Conservation (phyloP, 352 stramenopile genomes). For the Phytophthora macrochlamydospora region DNA sequence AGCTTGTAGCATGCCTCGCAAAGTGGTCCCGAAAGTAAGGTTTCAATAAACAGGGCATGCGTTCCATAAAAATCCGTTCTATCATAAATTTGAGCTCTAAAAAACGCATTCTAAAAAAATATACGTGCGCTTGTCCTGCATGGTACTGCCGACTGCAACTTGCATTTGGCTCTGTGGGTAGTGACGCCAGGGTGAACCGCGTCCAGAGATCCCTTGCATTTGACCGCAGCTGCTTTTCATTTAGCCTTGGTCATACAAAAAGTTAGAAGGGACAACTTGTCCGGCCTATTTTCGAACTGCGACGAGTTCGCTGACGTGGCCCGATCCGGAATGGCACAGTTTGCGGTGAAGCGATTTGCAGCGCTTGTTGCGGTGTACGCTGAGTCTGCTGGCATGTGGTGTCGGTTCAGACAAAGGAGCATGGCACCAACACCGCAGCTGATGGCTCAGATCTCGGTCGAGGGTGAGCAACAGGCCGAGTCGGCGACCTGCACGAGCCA, state of each 20-base stretch:
- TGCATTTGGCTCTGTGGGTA: not conserved
- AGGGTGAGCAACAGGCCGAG: not conserved
- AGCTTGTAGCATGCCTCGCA: no score
- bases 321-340: constrained; percentile 14
- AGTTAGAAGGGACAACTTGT: not conserved
- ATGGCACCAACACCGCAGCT: not conserved
- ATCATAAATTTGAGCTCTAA: not conserved
- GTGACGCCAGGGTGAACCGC: constrained; percentile 13
- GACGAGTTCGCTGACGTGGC: not conserved
- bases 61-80: no score
- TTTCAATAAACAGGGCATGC: no score
- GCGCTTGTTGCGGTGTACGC: not conserved
- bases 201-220: constrained; percentile 12
- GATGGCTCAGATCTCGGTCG: not conserved
- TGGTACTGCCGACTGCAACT: no score
- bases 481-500: not conserved
- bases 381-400: no score
- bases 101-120: not conserved
- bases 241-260: not conserved
- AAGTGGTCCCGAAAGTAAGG: no score
- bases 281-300: constrained; percentile 17
- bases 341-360: constrained; percentile 2
- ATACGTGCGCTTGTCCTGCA: no score
- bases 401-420: constrained; percentile 9
- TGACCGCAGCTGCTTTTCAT: constrained; percentile 1